Conservation (phyloP, 352 stramenopile genomes). For the Phytophthora pluvialis region DNA sequence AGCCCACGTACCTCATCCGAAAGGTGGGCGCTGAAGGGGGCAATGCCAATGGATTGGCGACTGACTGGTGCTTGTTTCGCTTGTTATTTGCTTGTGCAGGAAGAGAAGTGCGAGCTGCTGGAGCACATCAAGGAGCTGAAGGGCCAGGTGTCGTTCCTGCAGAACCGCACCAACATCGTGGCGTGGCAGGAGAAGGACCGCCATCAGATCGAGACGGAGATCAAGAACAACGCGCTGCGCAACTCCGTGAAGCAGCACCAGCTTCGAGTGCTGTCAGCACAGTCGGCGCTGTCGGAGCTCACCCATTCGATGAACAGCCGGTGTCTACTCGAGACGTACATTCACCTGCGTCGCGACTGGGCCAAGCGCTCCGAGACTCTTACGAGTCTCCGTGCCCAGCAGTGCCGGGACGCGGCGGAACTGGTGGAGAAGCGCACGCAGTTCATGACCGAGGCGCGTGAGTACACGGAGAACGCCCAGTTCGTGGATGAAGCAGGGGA, state of each 20-base stretch:
- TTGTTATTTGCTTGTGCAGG: conserved; percentile 15
- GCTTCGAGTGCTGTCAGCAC: conserved; percentile 38
- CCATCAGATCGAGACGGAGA: conserved; percentile 33
- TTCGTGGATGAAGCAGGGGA: conserved; percentile 53
- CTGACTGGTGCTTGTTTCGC: background rate
- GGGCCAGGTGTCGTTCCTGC: conserved; percentile 39
- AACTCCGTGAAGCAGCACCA: conserved; percentile 45
- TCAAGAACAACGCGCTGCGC: conserved; percentile 40
- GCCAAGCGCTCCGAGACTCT: conserved; percentile 38
- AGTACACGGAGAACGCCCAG: conserved; percentile 44
- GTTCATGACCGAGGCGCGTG: conserved; percentile 44
- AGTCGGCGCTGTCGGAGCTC: conserved; percentile 47
- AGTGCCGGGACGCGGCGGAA: conserved; percentile 43
- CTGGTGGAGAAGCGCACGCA: conserved; percentile 55
- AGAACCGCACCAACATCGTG: conserved; percentile 34
- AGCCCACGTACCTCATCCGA: conserved; percentile 47
- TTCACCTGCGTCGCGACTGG: conserved; percentile 47
- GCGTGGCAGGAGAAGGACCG: conserved; percentile 39
- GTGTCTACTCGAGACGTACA: conserved; percentile 48
- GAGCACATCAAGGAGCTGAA: conserved; percentile 43
- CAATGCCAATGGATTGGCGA: background rate
- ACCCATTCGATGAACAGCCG: conserved; percentile 34
- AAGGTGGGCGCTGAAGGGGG: conserved; percentile 29
- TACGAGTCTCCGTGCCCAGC: conserved; percentile 38
- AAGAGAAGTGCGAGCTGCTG: conserved; percentile 47